Base-by-base conservation (phyloP, 2,329 filamentous ascomycete species). In the Graphiopsis chlorocephala region DNA sequence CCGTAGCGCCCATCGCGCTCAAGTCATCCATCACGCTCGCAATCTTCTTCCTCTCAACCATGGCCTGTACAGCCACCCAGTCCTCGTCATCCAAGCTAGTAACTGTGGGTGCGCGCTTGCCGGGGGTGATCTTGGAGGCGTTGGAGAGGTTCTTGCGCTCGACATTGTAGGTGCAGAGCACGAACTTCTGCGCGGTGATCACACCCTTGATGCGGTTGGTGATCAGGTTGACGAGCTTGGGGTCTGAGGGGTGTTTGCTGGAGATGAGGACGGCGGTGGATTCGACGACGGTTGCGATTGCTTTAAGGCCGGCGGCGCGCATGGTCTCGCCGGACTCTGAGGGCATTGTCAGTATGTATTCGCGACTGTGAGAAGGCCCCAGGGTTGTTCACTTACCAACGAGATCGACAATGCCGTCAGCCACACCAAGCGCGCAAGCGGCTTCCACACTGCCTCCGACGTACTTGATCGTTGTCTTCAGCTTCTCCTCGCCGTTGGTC, bases 311-410 rank as follows among this genome's bases (percentile, higher is more conserved):
- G 50, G 94, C 94, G 23, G 94, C 95, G 74, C 91, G 90, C 95
- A 99, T 99, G 0, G 95, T 99, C 80, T 98, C 94, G 64, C 95
- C 95, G 23, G 95, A 98, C 83, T 99, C 94, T 95, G 71, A n/a
- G 26, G 31, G 31, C 4, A 20, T 63, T 61, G 64, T 33, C 42
- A 59, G 31, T 23, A 12, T 26, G n/a, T 42, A 50, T n/a, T 15
- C n/a, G 50, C 11, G 17, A 47, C 17, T 12, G 14, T n/a, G 45
- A 0, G 6, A 17, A 20, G 17, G 14, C n/a, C n/a, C n/a, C n/a
- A n/a, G n/a, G n/a, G n/a, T n/a, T n/a, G n/a, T n/a, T n/a, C n/a
- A n/a, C 90, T 76, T 79, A 95, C 92, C 93, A 75, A 99, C 95
- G 65, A 99, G 88, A 81, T 99, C 95, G 55, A 99, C 93, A 76